phyloP scores from a whole-genome alignment of 805 yeast genomes.

The Kodamaea laetipori region DNA sequence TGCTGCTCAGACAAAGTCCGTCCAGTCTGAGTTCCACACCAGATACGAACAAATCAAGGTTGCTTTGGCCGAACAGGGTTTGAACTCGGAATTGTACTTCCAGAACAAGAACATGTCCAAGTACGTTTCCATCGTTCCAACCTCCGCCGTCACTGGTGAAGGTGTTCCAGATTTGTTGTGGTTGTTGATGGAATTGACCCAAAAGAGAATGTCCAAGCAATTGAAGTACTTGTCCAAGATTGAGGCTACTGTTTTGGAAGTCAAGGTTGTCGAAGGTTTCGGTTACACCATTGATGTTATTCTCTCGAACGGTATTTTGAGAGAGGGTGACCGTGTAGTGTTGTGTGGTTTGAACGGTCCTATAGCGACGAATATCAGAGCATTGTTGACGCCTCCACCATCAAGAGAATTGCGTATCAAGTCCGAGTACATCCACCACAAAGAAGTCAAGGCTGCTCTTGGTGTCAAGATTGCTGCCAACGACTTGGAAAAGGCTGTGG shows the following conservation, averaged over 20 bases:
- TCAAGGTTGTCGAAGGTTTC: slow-evolving; percentile 96
- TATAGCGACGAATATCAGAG: slow-evolving; percentile 93
- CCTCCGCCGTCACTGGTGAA: slow-evolving; percentile 99
- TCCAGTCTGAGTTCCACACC: slow-evolving; percentile 88
- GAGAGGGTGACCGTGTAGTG: slow-evolving; percentile 94
- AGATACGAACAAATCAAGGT: slow-evolving; percentile 83
- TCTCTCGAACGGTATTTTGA: slow-evolving; percentile 90
- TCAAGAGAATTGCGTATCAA: slow-evolving; percentile 93
- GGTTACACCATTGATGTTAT: slow-evolving; percentile 99
- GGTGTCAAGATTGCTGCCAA: slow-evolving; percentile 99
- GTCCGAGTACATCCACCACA: slow-evolving; percentile 94
- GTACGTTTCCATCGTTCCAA: slow-evolving; percentile 94
- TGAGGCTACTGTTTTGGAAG: slow-evolving; percentile 96
- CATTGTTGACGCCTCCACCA: slow-evolving; percentile 96
- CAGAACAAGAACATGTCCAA: slow-evolving; percentile 92
- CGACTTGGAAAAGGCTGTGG: slow-evolving; percentile 97
- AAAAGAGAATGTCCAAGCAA: slow-evolving; percentile 98
- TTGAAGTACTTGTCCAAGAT: slow-evolving; percentile 91
- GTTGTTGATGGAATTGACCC: slow-evolving; percentile 92
- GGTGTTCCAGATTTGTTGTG: slow-evolving; percentile 99
- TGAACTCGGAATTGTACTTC: slow-evolving; percentile 95
- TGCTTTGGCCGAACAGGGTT: slow-evolving; percentile 95
- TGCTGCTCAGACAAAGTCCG: slow-evolving; percentile 77
- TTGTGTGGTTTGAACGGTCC: slow-evolving; percentile 99
- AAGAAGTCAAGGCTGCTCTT: slow-evolving; percentile 97